Evolutionary conservation across 2,329 filamentous ascomycete genomes (phyloP).

Genomic region (Drechslera avenae): DNA sequence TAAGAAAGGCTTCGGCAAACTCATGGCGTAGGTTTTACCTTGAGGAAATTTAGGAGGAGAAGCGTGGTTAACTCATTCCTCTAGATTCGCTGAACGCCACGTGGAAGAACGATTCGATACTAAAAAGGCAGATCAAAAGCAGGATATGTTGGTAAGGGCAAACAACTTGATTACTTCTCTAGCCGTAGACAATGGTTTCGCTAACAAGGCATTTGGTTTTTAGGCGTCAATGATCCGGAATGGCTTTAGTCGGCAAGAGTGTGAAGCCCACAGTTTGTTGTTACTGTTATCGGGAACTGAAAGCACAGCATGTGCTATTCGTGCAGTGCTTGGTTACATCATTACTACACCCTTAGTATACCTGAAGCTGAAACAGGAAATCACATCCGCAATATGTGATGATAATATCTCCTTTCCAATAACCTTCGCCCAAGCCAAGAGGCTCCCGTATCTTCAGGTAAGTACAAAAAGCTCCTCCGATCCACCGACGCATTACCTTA

Average conservation of each 20-base stretch:
- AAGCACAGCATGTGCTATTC: not conserved
- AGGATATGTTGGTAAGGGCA: no score
- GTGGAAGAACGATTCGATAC: no score
- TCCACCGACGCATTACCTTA: not conserved
- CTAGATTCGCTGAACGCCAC: not conserved
- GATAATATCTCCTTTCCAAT: slow-evolving; percentile 12
- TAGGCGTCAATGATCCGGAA: no score
- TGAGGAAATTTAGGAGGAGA: no score
- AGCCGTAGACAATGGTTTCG: no score
- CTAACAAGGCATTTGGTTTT: no score
- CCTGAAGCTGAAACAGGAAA: slow-evolving; percentile 9
- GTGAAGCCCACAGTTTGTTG: no score
- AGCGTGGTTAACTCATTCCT: no score
- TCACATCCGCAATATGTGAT: slow-evolving; percentile 2
- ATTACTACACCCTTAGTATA: slow-evolving; percentile 10
- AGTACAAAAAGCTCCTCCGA: not conserved
- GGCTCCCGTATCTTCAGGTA: slow-evolving; percentile 22
- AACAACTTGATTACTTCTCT: no score
- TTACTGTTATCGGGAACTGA: no score
- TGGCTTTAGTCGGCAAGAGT: no score
- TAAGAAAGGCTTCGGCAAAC: slow-evolving; percentile 3
- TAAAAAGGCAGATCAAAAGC: no score
- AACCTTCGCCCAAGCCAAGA: slow-evolving; percentile 5
- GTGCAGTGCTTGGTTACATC: slow-evolving; percentile 8
- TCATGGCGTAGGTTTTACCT: slow-evolving; percentile 5